Evolutionary conservation across 2,329 filamentous ascomycete genomes (phyloP), one percentile per base, ranked within the genome.

Genomic region (Penicillium hordei): DNA sequence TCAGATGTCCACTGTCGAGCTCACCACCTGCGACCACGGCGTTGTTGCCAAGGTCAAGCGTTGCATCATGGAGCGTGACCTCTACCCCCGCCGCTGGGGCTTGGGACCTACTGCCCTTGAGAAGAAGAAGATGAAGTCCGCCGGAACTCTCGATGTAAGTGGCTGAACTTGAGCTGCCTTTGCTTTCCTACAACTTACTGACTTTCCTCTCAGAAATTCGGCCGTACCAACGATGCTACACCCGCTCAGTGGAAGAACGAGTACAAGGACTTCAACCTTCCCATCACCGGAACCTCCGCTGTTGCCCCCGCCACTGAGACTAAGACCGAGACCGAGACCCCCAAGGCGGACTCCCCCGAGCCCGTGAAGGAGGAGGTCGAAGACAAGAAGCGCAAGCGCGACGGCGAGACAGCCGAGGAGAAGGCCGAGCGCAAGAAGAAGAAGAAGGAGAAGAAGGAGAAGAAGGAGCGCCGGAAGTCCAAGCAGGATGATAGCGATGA

Each of bases 71-170:
- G 94, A 99, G 84, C 90, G 94, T 70, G 94, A 97, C 75, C 84
- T 97, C 59, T 99, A 99, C 84, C 94, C 94, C 63, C 86, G 92
- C 76, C 84, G 93, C 82, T 99, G 94, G 94, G 94, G 94, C 66
- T 86, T 97, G 73, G 94, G 94, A 61, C 93, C 94, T 52, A 88
- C 93, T 60, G 94, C 94, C 49, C 80, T 89, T 48, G 92, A 97
- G 84, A 99, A 99, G 88, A 99, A 99, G 89, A 97, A 97, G 86
- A 87, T 99, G 83, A 97, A 97, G 87, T 91, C 93, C 52, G 90
- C 91, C 67, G 94, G 94, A 77, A 96, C 97, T 81, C 89, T 99
- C 60, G 94, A 99, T 83, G 50, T 52, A 34, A 52, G 50, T 52
- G 27, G 17, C 6, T 17, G 5, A 23, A 27, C 8, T 13, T 17